Base-by-base conservation (phyloP, 176 grass and related monocot species). In the Oryza punctata region DNA sequence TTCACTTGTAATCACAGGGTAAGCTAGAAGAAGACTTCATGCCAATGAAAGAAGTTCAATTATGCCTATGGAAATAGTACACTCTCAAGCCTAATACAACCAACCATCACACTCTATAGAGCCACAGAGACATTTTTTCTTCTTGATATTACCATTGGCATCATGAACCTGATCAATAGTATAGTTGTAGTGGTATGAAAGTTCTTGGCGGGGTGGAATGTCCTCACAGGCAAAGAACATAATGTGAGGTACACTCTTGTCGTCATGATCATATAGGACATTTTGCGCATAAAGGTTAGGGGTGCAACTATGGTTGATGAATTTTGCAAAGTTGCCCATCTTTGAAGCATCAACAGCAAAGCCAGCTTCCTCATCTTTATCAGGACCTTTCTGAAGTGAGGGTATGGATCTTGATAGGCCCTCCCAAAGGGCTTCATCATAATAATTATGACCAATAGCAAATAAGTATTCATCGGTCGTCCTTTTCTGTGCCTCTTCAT, bases 151-250 rank as follows among this genome's bases (percentile, higher is more conserved):
- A 67, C 94, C 94, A 81, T 87, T 72, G n/a, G 67, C 50, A 76
- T 96, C 94, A 89, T 96, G 79, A 64, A 96, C 94, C 70, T 91
- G 86, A 88, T 93, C 94, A 64, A 91, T 86, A 30, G 73, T 68
- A 80, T 96, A 96, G 68, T 96, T 96, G 81, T 96, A 96, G 78
- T 96, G 88, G 80, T 93, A 96, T 1, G 86, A 18, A n/a, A 96
- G 77, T 70, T 93, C 91, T 78, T 91, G 71, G 59, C 80, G 50
- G 13, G 88, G 75, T 32, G 47, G 80, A 87, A 96, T 96, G 89
- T 96, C 73, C 29, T 93, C 94, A 27, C 67, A 76, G 44, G 91
- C 86, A 65, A 96, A 96, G 68, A 96, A 93, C 91, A 91, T 91
- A 73, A 96, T 77, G 73, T 84, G 90, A 85, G 94, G 94, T 52